Base-by-base conservation (phyloP, 1,139 yeast genomes). In the Suhomyces coccinellae region DNA sequence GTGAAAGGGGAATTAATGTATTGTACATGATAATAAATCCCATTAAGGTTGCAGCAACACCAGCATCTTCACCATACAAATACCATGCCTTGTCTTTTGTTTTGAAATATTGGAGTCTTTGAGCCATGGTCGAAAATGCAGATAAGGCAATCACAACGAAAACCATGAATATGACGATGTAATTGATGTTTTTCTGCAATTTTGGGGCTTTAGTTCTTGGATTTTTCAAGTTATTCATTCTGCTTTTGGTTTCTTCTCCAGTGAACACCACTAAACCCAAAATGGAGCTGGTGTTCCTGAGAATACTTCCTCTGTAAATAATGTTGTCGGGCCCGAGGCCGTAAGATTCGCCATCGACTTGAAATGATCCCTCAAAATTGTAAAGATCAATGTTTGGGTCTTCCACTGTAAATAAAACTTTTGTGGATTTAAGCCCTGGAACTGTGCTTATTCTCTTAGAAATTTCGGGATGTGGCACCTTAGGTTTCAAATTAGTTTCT, bases 1-100 rank as follows among this genome's bases (percentile, higher is more conserved):
- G 79, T 0, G 99, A 93, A 33, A 93, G 73, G 0, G 99, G 99
- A 61, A 95, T 95, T 69, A 95, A 76, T 0, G 99, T 93, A 60
- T 93, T 93, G 71, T 85, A 93, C 98, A 95, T 91, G 70, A 95
- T 93, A 52, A 95, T 85, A 63, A 87, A 95, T 1, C 98, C 91
- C 96, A 93, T 90, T 40, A 93, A 75, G 0, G 96, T 88, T 1
- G 97, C 87, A 1, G 96, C 95, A 11, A 81, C 79, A n/a, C 96
- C 96, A 0, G 84, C 96, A 56, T 87, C 95, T 55, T 80, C 73
- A 3, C 78, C 80, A 41, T 67, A 68, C 22, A 90, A 65, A 59
- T 90, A 95, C 98, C 98, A 91, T 13, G 82, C 79, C 49, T 66
- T 71, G 8, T 72, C 71, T 46, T 70, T 66, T 32, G 73, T 69